phyloP scores from a whole-genome alignment of 2,329 filamentous ascomycete genomes.

The Colletotrichum acutatum region DNA sequence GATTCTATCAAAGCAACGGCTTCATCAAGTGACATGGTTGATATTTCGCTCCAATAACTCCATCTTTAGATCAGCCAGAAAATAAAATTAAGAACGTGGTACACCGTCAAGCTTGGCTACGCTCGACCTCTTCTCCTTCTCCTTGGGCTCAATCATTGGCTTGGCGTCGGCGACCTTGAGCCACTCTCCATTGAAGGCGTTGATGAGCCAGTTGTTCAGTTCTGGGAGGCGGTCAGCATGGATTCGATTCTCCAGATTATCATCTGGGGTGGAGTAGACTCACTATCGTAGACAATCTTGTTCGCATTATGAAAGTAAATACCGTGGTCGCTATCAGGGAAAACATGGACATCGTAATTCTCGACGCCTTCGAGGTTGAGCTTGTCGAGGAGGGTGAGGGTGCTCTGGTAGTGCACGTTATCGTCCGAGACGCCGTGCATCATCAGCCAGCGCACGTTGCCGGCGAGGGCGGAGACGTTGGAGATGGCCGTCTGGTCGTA shows the following conservation, averaged over 20 bases:
- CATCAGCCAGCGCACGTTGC: conserved; percentile 88
- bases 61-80: background rate
- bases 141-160: conserved; percentile 49
- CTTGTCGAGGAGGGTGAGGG: conserved; percentile 85
- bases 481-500: conserved; percentile 81
- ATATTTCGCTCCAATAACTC: background rate
- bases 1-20: background rate
- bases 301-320: conserved; percentile 97
- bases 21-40: background rate
- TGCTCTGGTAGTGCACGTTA: conserved; percentile 98
- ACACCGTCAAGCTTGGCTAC: background rate
- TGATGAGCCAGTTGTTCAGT: conserved; percentile 90
- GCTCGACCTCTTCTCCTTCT: conserved; percentile 13
- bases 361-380: conserved; percentile 83
- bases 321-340: conserved; percentile 94
- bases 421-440: conserved; percentile 98
- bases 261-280: conserved; percentile 52
- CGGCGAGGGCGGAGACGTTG: conserved; percentile 77
- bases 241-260: too few species aligned
- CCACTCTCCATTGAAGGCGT: conserved; percentile 98
- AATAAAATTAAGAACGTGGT: background rate
- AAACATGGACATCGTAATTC: conserved; percentile 97
- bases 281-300: conserved; percentile 90
- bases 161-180: conserved; percentile 66
- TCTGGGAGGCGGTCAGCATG: conserved; percentile 57